Conservation (phyloP, 257 asterid genomes). For the Nicotiana otophora region DNA sequence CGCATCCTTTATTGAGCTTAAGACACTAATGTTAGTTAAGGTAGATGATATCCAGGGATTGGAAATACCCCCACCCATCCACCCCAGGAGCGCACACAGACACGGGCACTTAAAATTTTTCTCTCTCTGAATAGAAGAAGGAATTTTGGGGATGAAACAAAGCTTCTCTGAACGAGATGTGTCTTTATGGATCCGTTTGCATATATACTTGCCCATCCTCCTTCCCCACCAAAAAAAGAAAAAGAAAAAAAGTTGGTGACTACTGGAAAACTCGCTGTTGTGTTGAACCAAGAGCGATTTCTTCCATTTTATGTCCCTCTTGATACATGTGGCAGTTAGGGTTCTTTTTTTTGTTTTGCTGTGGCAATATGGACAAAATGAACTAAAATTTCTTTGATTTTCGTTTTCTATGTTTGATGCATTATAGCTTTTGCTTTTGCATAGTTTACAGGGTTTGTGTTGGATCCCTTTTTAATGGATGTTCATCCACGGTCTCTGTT, state of each 20-base stretch:
- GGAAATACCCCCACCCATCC: background rate
- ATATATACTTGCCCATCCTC: background rate
- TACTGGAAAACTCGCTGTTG: background rate
- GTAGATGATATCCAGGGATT: background rate
- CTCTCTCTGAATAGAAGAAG: background rate
- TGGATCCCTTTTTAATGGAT: background rate
- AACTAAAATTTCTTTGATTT: background rate
- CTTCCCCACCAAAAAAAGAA: background rate
- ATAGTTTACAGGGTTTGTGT: background rate
- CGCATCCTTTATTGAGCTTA: background rate
- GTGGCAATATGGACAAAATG: background rate
- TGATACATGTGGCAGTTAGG: background rate
- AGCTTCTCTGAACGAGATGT: constrained; percentile 4
- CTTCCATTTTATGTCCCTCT: background rate
- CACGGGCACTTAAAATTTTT: background rate
- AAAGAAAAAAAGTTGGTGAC: background rate
- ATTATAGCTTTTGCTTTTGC: background rate
- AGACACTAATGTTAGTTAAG: background rate
- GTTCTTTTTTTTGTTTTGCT: background rate
- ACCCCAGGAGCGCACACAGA: background rate
- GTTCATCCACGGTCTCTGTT: background rate
- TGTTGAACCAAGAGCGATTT: background rate
- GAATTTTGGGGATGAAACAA: background rate
- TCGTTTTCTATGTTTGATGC: background rate
- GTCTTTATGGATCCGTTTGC: background rate